These are phyloP conservation scores for Polysphondylium violaceum DNA, from an alignment of 78 protist genomes.

Conservation along the genomic window DNA sequence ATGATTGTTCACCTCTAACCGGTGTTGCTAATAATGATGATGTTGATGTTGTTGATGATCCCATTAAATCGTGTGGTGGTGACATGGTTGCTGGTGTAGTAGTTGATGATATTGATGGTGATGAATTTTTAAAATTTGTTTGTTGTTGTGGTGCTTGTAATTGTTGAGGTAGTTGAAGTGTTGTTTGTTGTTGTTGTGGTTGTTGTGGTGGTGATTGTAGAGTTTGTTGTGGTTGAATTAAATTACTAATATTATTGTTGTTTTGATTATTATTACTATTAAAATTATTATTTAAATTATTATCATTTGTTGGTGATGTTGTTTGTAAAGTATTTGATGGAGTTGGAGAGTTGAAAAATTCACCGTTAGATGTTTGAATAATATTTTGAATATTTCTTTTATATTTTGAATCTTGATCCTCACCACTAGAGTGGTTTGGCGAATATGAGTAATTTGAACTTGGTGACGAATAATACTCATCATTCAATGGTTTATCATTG, in stretches of 20 bases:
- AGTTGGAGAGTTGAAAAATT: not conserved
- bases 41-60: not conserved
- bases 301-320: not conserved
- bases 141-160: not conserved
- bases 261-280: not conserved
- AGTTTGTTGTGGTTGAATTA: not conserved
- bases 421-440: slow-evolving; percentile 22
- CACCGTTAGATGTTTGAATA: too few species aligned
- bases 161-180: not conserved
- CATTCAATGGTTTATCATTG: not conserved
- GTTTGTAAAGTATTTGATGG: not conserved
- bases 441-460: slow-evolving; percentile 30
- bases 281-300: not conserved
- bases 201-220: not conserved
- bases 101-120: slow-evolving; percentile 20
- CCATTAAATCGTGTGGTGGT: slow-evolving; percentile 18
- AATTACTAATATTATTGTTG: not conserved
- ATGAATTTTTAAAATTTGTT: not conserved
- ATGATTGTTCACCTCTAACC: not conserved
- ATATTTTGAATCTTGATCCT: not conserved
- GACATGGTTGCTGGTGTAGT: slow-evolving; percentile 34
- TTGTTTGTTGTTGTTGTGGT: not conserved
- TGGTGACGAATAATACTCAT: slow-evolving; percentile 42
- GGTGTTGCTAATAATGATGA: not conserved
- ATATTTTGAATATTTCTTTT: not conserved